A percentile compares a stretch with the other conserved stretches of the same genome.
These are phyloP conservation scores for Erysimum cheiri DNA, from an alignment of 441 rosid species.

Conservation along the genomic window DNA sequence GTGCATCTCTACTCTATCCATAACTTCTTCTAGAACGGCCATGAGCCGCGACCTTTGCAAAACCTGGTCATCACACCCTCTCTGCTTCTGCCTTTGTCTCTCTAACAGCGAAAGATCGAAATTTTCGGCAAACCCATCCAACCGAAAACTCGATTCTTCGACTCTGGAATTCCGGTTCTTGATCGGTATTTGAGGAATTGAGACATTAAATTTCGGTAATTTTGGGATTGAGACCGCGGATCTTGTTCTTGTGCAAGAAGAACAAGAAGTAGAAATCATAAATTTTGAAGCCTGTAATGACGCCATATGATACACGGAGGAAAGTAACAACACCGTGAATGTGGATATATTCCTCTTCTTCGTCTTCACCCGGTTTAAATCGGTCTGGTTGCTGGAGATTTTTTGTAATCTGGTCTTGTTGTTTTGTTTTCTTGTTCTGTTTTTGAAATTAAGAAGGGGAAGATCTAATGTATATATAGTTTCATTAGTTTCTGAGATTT, in stretches of 20 bases:
- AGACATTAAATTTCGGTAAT: slow-evolving; percentile 39
- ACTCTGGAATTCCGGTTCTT: slow-evolving; percentile 1
- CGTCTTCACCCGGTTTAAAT: not conserved
- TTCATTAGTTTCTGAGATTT: not conserved
- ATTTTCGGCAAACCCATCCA: slow-evolving; percentile 4
- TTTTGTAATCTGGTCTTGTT: not conserved
- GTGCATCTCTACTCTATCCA: slow-evolving; percentile 66
- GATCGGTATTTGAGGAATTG: slow-evolving; percentile 32
- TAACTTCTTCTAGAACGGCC: slow-evolving; percentile 53
- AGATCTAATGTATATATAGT: slow-evolving; percentile 20
- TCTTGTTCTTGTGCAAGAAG: slow-evolving; percentile 34
- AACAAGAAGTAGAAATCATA: slow-evolving; percentile 34
- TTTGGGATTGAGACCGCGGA: slow-evolving; percentile 54
- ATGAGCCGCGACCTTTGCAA: slow-evolving; percentile 39
- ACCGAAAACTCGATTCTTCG: slow-evolving; percentile 32
- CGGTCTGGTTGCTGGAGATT: not conserved
- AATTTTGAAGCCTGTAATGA: slow-evolving; percentile 48
- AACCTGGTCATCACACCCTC: not conserved
- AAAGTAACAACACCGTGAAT: too few relatives aligned
- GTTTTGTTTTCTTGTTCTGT: not conserved
- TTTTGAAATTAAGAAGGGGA: not conserved
- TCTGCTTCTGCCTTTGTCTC: not conserved
- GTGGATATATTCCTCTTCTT: not conserved
- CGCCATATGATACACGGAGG: slow-evolving; percentile 42
- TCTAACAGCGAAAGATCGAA: slow-evolving; percentile 5